phyloP scores from a whole-genome alignment of 2,329 filamentous ascomycete genomes.

The Trichoderma aggressivum region DNA sequence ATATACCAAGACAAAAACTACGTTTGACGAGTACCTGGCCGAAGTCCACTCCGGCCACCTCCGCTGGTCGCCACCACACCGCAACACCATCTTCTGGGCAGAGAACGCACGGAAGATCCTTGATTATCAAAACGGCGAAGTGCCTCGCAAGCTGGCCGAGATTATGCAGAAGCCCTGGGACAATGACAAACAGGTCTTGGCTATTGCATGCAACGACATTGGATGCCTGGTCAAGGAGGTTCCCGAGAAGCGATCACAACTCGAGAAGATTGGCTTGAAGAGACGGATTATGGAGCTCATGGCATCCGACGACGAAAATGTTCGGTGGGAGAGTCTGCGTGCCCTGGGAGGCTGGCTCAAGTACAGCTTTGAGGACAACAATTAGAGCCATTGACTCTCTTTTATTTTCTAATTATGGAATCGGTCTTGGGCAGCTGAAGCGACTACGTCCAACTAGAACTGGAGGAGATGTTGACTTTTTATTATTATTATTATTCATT shows the following conservation, averaged over 20 bases:
- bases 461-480: not conserved
- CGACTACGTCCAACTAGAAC: not conserved
- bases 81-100: constrained; percentile 82
- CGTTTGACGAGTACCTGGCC: constrained; percentile 84
- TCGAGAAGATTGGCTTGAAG: constrained; percentile 85
- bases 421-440: constrained; percentile 1
- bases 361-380: constrained; percentile 55
- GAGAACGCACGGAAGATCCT: constrained; percentile 87
- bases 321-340: constrained; percentile 88
- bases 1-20: constrained; percentile 67
- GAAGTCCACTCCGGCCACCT: constrained; percentile 84
- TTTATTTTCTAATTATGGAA: not conserved
- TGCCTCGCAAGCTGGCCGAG: constrained; percentile 78
- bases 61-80: constrained; percentile 89
- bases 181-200: constrained; percentile 83
- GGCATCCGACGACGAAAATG: constrained; percentile 81
- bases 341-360: constrained; percentile 68
- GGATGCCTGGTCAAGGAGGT: constrained; percentile 86
- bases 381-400: not conserved
- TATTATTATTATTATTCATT: not conserved
- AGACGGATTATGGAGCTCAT: constrained; percentile 88
- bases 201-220: constrained; percentile 90
- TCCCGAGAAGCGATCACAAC: constrained; percentile 72
- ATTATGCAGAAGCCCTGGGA: constrained; percentile 72
- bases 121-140: constrained; percentile 74